Conservation (phyloP, 768 basidiomycete genomes). For the Lactarius akahatsu region DNA sequence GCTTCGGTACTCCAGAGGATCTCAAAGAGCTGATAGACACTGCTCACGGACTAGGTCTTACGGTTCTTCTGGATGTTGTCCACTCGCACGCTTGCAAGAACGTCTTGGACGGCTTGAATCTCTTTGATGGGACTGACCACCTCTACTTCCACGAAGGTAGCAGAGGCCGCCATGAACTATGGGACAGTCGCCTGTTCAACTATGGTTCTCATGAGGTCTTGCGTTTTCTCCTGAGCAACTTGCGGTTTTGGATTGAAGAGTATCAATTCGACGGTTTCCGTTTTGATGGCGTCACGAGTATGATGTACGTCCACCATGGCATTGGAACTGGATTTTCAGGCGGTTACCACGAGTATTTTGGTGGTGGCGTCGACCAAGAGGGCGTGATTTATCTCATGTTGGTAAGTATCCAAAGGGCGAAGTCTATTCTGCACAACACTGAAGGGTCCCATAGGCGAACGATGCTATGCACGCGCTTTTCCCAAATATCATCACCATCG, state of each 20-base stretch:
- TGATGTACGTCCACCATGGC: constrained; percentile 99
- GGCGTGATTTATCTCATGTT: constrained; percentile 97
- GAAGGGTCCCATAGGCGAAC: constrained; percentile 66
- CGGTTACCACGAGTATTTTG: constrained; percentile 98
- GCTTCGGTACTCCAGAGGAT: constrained; percentile 95
- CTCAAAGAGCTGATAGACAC: constrained; percentile 94
- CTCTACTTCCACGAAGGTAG: constrained; percentile 94
- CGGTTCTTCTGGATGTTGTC: constrained; percentile 93
- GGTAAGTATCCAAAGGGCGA: constrained; percentile 48
- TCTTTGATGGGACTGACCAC: constrained; percentile 97
- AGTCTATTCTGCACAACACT: not conserved
- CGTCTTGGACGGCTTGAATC: constrained; percentile 90
- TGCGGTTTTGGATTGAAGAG: constrained; percentile 94
- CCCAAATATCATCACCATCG: constrained; percentile 84
- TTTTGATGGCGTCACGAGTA: constrained; percentile 98
- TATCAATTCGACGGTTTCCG: constrained; percentile 97
- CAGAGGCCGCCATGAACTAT: constrained; percentile 91
- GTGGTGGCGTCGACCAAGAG: constrained; percentile 77
- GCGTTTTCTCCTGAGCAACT: constrained; percentile 91
- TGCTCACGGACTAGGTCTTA: constrained; percentile 89
- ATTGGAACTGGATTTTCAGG: constrained; percentile 98
- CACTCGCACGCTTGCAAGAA: constrained; percentile 99
- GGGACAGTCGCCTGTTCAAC: constrained; percentile 98
- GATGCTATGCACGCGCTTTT: constrained; percentile 81
- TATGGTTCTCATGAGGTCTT: constrained; percentile 93